Conservation (phyloP, 768 basidiomycete species). For the Kwoniella dejecticola region DNA sequence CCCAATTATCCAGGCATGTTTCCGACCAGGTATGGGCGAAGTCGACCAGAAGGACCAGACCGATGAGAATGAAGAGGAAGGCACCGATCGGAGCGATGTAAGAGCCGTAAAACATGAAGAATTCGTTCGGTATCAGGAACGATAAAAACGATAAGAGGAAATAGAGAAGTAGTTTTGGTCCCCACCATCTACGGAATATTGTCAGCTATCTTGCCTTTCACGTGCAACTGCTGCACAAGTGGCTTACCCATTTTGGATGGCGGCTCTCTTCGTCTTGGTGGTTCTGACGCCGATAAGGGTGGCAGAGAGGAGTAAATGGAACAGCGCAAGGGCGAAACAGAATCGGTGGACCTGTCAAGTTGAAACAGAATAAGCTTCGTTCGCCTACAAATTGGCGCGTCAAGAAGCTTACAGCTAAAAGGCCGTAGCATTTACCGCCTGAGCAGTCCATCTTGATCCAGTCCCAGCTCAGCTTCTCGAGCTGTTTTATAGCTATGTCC, state of each 20-base stretch:
- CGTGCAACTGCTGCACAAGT: not conserved
- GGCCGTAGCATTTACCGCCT: constrained; percentile 90
- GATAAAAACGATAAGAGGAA: constrained; percentile 74
- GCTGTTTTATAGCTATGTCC: constrained; percentile 76
- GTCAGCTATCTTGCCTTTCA: not conserved
- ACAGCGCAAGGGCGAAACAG: constrained; percentile 88
- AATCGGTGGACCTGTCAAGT: constrained; percentile 74
- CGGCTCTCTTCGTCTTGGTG: constrained; percentile 87
- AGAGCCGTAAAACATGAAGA: constrained; percentile 98
- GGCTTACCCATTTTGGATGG: constrained; percentile 90
- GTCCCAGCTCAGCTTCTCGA: constrained; percentile 91
- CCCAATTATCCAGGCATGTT: constrained; percentile 94
- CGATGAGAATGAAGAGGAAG: constrained; percentile 91
- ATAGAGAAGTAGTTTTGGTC: constrained; percentile 91
- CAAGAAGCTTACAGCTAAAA: constrained; percentile 73
- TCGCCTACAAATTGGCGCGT: not conserved
- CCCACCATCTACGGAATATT: constrained; percentile 79
- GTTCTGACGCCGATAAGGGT: constrained; percentile 83
- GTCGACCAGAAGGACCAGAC: constrained; percentile 94
- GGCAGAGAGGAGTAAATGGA: constrained; percentile 78
- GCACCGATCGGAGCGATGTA: constrained; percentile 86
- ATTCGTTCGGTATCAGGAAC: constrained; percentile 94
- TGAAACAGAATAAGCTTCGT: not conserved
- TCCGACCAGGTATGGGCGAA: constrained; percentile 99
- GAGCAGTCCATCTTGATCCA: constrained; percentile 98